Percentiles rank a stretch among this genome's conserved stretches.
These are phyloP conservation scores for Akanthomyces dipterigenus DNA, from an alignment of 2,329 filamentous ascomycete genomes.

Conservation along the genomic window DNA sequence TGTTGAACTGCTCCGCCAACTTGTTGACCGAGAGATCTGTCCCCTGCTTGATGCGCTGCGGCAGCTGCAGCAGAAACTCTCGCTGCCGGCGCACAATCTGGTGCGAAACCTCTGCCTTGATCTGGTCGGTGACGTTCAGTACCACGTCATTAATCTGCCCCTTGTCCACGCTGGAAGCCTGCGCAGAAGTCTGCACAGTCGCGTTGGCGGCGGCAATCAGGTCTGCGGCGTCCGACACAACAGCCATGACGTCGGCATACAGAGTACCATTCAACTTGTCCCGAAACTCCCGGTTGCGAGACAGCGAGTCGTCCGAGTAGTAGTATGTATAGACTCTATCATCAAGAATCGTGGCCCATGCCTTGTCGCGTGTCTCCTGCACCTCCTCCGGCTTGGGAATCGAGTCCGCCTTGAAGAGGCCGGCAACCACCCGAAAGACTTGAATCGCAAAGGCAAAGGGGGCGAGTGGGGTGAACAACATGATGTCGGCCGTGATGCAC, in stretches of 20 bases:
- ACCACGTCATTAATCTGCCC: neutral
- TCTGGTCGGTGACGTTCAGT: neutral
- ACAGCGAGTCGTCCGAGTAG: neutral
- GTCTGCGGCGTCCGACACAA: neutral
- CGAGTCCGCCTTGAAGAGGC: neutral
- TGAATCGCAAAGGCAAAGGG: neutral
- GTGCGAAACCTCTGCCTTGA: neutral
- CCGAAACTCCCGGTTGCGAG: neutral
- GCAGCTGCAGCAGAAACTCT: neutral
- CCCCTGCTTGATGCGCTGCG: neutral
- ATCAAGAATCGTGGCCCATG: neutral
- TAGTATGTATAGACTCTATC: neutral
- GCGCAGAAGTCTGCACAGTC: neutral
- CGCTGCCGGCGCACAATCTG: neutral
- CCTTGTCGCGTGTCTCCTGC: neutral
- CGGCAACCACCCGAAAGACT: neutral
- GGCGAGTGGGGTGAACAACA: neutral
- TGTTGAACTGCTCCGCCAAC: neutral
- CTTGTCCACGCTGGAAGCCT: neutral
- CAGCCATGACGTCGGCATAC: neutral
- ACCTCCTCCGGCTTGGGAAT: neutral
- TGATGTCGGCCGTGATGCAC: neutral
- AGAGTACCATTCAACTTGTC: neutral
- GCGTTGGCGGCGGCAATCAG: neutral
- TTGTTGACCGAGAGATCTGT: neutral